Base-by-base conservation (phyloP, 2,329 filamentous ascomycete genomes). In the Rugonectria rugulosa region DNA sequence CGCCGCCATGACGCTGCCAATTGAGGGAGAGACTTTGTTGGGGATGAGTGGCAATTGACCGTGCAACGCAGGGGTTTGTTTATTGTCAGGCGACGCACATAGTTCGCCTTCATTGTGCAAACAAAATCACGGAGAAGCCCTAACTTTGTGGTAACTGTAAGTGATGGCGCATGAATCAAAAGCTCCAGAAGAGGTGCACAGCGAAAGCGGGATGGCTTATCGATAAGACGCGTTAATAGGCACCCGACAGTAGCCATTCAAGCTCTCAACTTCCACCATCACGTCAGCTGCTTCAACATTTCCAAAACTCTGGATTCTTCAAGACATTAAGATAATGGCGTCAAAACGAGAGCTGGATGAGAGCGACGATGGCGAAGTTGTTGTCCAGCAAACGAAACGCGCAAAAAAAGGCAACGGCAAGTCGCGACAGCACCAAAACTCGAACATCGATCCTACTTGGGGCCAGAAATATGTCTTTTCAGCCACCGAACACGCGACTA, bases 401-500 rank as follows among this genome's bases (percentile, higher is more conserved):
- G 40, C 64, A 40, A 69, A 64, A 58, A 71, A 68, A 57, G 64
- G 68, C 37, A 62, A 65, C 34, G 57, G 65, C 29, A 77, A 72
- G 64, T 56, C 72, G 53, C 73, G 72, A 56, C 73, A 77, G 46
- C 73, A 77, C 48, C 72, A 78, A 55, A 74, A 77, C 60, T 75
- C 77, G 5, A 73, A 75, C 43, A 79, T 87, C 55, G 82, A 91
- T 69, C 81, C 85, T 9, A 83, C 85, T 3, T 91, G 86, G 72
- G 89, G 89, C 34, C 89, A 91, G 73, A 84, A 86, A 72, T 85
- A 86, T 66, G 88, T 88, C 37, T 89, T 92, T 64, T 87, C 88
- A 6, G 82, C 82, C n/a, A 73, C 85, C 12, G 81, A 85, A 40
- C 77, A 81, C 56, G 61, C 71, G n/a, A 72, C 76, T 4, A 77